Evolutionary conservation across 2,329 filamentous ascomycete genomes (phyloP).

Genomic region (Trichoderma polysporum): DNA sequence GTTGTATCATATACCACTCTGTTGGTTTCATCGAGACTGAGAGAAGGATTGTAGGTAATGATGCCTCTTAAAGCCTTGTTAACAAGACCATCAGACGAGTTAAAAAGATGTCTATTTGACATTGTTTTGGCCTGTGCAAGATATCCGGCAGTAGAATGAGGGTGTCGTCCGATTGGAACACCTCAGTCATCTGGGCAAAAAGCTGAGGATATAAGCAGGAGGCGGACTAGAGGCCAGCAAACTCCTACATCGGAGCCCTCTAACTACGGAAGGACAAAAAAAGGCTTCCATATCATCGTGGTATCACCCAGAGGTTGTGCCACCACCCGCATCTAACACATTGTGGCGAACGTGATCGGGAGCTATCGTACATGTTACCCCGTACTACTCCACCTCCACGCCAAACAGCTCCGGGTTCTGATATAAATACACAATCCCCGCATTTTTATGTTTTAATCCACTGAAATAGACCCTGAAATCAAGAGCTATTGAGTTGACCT

Average conservation of each 20-base stretch:
- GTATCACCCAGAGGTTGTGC: not conserved
- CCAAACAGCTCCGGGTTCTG: not conserved
- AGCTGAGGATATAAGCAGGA: slow-evolving; percentile 9
- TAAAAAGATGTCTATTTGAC: slow-evolving; percentile 55
- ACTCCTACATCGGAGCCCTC: slow-evolving; percentile 13
- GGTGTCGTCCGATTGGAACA: not conserved
- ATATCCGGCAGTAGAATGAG: not conserved
- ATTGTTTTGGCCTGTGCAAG: slow-evolving; percentile 33
- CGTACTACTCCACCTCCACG: not conserved
- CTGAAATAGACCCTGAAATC: not conserved
- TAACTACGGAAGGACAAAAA: slow-evolving; percentile 1
- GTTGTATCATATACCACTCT: slow-evolving; percentile 51
- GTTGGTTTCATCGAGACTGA: slow-evolving; percentile 51
- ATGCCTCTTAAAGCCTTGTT: slow-evolving; percentile 52
- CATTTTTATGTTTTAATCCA: not conserved
- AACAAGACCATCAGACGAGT: slow-evolving; percentile 53
- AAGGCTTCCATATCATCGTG: slow-evolving; percentile 5
- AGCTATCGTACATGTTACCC: not conserved
- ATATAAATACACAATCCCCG: slow-evolving; percentile 6
- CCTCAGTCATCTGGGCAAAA: not conserved
- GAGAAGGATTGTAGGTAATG: slow-evolving; percentile 52
- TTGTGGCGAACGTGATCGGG: slow-evolving; percentile 4
- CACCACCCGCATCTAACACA: not conserved
- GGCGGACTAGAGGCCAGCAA: not conserved
- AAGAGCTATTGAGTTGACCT: slow-evolving; percentile 13